A percentile compares a stretch with the other conserved stretches of the same genome.
Conservation (phyloP, 495 filamentous ascomycete genomes). For the Glutinoglossum americanum region DNA sequence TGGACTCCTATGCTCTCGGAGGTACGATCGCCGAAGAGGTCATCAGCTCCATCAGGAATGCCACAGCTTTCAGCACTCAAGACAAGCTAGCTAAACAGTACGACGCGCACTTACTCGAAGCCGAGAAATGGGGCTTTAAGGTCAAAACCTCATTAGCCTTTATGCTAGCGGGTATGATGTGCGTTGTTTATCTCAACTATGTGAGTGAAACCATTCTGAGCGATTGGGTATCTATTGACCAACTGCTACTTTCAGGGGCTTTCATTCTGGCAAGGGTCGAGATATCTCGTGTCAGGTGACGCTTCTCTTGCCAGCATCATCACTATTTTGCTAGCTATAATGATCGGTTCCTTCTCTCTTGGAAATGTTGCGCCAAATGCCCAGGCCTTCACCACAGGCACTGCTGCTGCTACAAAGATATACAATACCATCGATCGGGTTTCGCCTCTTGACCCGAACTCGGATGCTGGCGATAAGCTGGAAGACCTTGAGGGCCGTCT, state of each 20-base stretch:
- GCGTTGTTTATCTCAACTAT: slow-evolving; percentile 70
- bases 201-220: slow-evolving; percentile 17
- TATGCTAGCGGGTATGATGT: slow-evolving; percentile 70
- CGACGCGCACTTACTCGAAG: slow-evolving; percentile 45
- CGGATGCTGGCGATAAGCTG: slow-evolving; percentile 44
- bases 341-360: slow-evolving; percentile 80
- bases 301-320: slow-evolving; percentile 33
- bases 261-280: slow-evolving; percentile 87
- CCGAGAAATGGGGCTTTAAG: slow-evolving; percentile 58
- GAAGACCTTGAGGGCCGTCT: slow-evolving; percentile 55
- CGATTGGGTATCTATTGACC: not conserved
- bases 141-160: slow-evolving; percentile 43
- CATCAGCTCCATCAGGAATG: slow-evolving; percentile 79
- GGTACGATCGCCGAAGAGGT: slow-evolving; percentile 89
- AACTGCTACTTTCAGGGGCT: slow-evolving; percentile 19
- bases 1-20: slow-evolving; percentile 60
- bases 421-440: slow-evolving; percentile 74
- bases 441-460: slow-evolving; percentile 71
- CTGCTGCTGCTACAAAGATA: slow-evolving; percentile 76
- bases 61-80: slow-evolving; percentile 84
- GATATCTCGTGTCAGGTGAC: slow-evolving; percentile 48
- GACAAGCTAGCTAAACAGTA: slow-evolving; percentile 73
- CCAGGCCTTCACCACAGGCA: slow-evolving; percentile 60
- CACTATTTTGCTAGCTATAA: slow-evolving; percentile 70
- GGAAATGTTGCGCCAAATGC: slow-evolving; percentile 74